phyloP scores from a whole-genome alignment of 2,329 filamentous ascomycete species.

The Fusarium sp. region DNA sequence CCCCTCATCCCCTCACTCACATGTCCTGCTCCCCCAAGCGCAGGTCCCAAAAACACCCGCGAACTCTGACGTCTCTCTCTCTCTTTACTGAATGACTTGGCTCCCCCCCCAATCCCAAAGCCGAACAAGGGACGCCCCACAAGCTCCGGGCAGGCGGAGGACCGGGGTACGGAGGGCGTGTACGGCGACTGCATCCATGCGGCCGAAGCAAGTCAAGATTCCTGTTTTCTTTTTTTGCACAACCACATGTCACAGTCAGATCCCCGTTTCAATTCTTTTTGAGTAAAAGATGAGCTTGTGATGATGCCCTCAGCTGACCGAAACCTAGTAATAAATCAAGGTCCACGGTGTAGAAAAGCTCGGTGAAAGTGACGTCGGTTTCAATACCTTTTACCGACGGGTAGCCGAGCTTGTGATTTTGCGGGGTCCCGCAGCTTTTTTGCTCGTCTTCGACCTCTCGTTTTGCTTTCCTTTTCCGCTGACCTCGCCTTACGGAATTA shows the following conservation, averaged over 20 bases:
- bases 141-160: conserved; percentile 43
- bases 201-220: conserved; percentile 27
- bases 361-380: conserved; percentile 41
- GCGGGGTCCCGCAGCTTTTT: conserved; percentile 51
- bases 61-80: conserved; percentile 26
- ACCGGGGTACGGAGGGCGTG: conserved; percentile 30
- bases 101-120: not conserved
- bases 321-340: not conserved
- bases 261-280: not conserved
- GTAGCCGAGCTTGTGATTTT: conserved; percentile 66
- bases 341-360: conserved; percentile 2
- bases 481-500: conserved; percentile 9
- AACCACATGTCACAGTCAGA: not conserved
- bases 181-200: conserved; percentile 34
- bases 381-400: conserved; percentile 53
- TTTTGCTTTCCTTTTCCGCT: conserved; percentile 2
- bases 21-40: not conserved
- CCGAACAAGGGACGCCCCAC: conserved; percentile 20
- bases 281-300: not conserved
- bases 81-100: not conserved
- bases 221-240: not conserved
- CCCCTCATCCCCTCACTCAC: conserved; percentile 6
- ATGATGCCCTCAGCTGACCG: conserved; percentile 1
- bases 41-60: not conserved
- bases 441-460: not conserved